These are phyloP conservation scores for Globisporangium middletonii DNA, from an alignment of 352 stramenopile species.

Conservation along the genomic window DNA sequence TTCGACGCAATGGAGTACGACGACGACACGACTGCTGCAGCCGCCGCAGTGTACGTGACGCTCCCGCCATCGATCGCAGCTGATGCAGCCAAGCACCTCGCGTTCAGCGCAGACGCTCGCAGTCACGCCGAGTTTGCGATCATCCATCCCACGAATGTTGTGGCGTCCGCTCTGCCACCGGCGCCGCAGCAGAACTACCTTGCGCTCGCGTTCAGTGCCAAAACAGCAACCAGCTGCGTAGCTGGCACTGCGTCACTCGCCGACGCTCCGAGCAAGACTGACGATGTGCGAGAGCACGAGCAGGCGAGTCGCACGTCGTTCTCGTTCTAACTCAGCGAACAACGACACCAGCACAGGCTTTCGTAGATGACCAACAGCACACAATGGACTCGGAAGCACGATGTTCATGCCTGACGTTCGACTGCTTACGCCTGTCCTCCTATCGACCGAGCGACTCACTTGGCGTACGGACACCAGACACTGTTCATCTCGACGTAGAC, in stretches of 20 bases:
- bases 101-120: not conserved
- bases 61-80: not conserved
- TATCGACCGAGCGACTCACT: constrained; percentile 4
- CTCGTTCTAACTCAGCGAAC: not conserved
- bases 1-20: constrained; percentile 12
- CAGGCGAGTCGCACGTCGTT: not conserved
- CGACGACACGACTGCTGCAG: not conserved
- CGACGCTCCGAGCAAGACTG: constrained; percentile 10
- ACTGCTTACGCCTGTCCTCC: not conserved
- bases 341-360: not conserved
- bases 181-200: constrained; percentile 25
- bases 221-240: constrained; percentile 6
- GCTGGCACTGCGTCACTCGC: not conserved
- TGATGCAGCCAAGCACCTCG: constrained; percentile 2
- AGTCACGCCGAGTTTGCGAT: not conserved
- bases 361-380: too few relatives aligned
- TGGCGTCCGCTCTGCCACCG: constrained; percentile 1
- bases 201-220: constrained; percentile 42
- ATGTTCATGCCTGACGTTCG: too few relatives aligned
- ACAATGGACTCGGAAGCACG: too few relatives aligned
- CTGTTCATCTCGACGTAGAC: constrained; percentile 84
- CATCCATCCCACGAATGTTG: constrained; percentile 9
- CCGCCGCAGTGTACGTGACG: not conserved
- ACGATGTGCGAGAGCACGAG: constrained; percentile 13
- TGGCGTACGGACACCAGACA: constrained; percentile 63